Evolutionary conservation across 192 early-diverging fungal species (phyloP), one percentile per base, ranked within the genome.

Genomic region (Backusella macrospora): DNA sequence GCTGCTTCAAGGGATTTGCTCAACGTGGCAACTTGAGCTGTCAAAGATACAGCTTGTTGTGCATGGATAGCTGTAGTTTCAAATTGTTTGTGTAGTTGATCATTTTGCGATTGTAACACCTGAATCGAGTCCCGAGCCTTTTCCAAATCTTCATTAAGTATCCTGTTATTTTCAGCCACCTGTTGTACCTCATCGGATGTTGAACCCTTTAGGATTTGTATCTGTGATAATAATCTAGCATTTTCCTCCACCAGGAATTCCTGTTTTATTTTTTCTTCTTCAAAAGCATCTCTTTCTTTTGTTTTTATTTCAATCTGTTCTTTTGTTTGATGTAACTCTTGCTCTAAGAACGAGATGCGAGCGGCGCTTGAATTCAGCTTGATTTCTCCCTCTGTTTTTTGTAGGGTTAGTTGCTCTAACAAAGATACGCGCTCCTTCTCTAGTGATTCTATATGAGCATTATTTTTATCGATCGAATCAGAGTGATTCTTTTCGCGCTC

Each of bases 161-260:
- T 59, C 52, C 52, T 18, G 52, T 59, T 59, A 23, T 59, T 59
- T 59, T 59, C 52, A 59, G 52, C 52, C 52, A 59, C 52, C 52
- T 59, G 52, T 26, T 59, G 52, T 59, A 59, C 52, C 21, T 59
- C 52, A 21, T 59, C 52, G n/a, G 52, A 59, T 59, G 52, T 59
- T 18, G 52, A 59, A 59, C 52, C 52, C 26, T 59, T 59, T 23
- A 59, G 13, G 52, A 59, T 59, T 59, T 59, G 52, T 59, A 59
- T 12, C 26, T 59, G 52, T 59, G 52, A 59, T 59, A 59, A 59
- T 12, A 59, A 26, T 59, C 21, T 59, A 26, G 52, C 26, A 23
- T 59, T 59, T 59, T 59, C 52, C 21, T 59, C 10, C 26, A 1
- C 52, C 10, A 59, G 23, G 21, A 21, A 59, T 59, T 59, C 52